Conservation (phyloP, 441 rosid species). For the Manihot esculenta region DNA sequence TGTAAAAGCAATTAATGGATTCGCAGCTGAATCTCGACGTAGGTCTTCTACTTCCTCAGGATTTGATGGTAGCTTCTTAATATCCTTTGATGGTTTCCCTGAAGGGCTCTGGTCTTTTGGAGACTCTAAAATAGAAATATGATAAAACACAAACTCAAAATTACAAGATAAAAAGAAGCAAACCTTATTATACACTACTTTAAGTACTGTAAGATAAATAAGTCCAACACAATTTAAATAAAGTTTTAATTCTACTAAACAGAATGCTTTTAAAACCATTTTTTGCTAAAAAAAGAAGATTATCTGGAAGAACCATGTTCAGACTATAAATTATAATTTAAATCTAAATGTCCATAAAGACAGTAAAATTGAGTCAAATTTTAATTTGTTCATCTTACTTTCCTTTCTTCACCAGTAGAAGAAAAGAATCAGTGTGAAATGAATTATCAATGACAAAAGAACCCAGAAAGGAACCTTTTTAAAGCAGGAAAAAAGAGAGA, state of each 20-base stretch:
- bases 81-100: slow-evolving; percentile 37
- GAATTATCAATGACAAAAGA: neutral
- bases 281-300: neutral
- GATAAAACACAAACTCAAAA: slow-evolving; percentile 18
- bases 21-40: slow-evolving; percentile 71
- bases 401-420: neutral
- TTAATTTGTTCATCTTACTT: neutral
- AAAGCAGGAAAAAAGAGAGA: neutral
- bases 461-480: slow-evolving; percentile 4
- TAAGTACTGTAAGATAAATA: neutral
- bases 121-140: slow-evolving; percentile 44
- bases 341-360: neutral
- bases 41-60: slow-evolving; percentile 94
- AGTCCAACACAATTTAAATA: neutral
- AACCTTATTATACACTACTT: neutral
- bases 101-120: slow-evolving; percentile 55
- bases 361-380: neutral
- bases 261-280: neutral
- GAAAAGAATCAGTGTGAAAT: neutral
- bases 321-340: neutral
- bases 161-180: neutral
- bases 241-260: neutral
- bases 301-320: neutral
- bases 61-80: slow-evolving; percentile 74
- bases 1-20: slow-evolving; percentile 83